These are phyloP conservation scores for Mycena albidolilacea DNA, from an alignment of 768 basidiomycete species.

Conservation along the genomic window DNA sequence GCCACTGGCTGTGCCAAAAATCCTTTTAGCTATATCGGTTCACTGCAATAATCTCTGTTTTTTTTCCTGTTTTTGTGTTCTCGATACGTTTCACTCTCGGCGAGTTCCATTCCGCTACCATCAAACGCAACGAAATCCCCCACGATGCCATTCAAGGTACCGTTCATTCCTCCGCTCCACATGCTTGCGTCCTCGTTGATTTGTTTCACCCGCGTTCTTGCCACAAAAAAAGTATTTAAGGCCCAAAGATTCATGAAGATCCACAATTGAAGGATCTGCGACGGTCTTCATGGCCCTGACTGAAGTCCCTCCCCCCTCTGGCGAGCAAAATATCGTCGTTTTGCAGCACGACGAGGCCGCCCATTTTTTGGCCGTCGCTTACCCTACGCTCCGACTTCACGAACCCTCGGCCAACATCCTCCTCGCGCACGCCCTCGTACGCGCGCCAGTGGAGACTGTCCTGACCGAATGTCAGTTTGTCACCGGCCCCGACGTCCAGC, in stretches of 20 bases:
- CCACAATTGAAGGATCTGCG: constrained; percentile 46
- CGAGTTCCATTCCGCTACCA: constrained; percentile 25
- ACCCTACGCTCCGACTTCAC: constrained; percentile 58
- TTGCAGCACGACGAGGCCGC: constrained; percentile 57
- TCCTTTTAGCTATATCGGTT: no score
- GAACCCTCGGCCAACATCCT: constrained; percentile 69
- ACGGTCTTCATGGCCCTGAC: constrained; percentile 43
- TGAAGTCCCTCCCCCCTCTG: constrained; percentile 1
- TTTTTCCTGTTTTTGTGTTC: background rate
- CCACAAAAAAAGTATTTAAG: constrained; percentile 9
- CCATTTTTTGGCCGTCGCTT: constrained; percentile 58
- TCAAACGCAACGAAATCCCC: constrained; percentile 21
- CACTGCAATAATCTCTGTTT: background rate
- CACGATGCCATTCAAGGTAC: constrained; percentile 25
- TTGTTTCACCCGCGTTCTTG: constrained; percentile 1
- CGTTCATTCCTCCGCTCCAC: constrained; percentile 15
- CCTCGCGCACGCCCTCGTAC: constrained; percentile 64
- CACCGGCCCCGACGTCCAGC: constrained; percentile 50
- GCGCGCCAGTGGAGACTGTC: constrained; percentile 54
- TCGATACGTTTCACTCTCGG: background rate
- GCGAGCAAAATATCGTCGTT: constrained; percentile 43
- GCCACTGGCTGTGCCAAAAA: background rate
- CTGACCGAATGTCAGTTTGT: constrained; percentile 55
- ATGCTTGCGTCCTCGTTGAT: constrained; percentile 23
- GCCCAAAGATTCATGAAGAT: background rate